Conservation (phyloP, 164 flowering plant species). For the Chloranthus sessilifolius region DNA sequence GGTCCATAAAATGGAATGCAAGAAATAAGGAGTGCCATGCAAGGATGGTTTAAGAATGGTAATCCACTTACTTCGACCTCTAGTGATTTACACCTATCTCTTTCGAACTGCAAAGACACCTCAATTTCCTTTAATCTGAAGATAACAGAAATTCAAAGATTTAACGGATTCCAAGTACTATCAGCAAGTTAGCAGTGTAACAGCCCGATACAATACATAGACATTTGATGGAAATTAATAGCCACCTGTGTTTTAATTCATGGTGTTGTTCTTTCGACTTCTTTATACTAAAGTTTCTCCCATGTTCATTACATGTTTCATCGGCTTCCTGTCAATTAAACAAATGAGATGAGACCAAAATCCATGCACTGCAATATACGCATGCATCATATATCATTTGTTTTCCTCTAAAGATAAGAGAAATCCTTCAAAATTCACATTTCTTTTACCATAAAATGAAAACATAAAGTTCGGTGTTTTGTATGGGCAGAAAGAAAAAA, state of each 20-base stretch:
- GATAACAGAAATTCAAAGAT: background rate
- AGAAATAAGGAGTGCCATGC: too few species aligned
- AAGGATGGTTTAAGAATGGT: too few species aligned
- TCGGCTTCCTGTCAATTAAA: constrained; percentile 21
- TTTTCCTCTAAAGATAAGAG: too few species aligned
- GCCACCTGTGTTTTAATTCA: constrained; percentile 30
- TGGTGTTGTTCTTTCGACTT: constrained; percentile 46
- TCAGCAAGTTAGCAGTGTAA: background rate
- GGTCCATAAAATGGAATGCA: too few species aligned
- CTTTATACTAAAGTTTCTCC: constrained; percentile 7
- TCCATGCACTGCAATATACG: too few species aligned
- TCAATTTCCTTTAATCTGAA: constrained; percentile 46
- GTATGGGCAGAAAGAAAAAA: too few species aligned
- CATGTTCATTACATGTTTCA: constrained; percentile 8
- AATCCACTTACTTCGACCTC: constrained; percentile 44
- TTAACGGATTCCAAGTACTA: background rate
- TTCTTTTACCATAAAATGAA: too few species aligned
- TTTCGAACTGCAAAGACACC: constrained; percentile 36
- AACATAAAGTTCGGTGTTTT: too few species aligned
- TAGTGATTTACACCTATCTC: constrained; percentile 39
- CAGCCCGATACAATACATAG: background rate
- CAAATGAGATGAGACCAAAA: too few species aligned
- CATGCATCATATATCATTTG: too few species aligned
- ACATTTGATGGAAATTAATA: background rate
- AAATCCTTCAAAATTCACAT: too few species aligned